phyloP scores from a whole-genome alignment of 441 rosid genomes.

The Flueggea neowawraea region DNA sequence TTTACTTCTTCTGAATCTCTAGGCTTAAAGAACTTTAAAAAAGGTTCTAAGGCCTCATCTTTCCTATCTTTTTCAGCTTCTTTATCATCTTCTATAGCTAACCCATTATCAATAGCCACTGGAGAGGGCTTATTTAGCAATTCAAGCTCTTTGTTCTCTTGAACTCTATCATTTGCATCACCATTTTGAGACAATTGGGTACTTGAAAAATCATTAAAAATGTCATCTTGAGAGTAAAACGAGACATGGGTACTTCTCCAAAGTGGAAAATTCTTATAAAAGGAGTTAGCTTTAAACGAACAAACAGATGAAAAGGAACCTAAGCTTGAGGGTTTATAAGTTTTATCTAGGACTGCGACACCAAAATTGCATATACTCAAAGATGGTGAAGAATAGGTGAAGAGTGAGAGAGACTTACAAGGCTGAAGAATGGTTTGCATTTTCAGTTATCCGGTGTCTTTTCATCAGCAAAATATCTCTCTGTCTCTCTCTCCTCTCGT shows the following conservation, averaged over 20 bases:
- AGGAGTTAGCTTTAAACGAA: conserved; percentile 7
- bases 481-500: neutral
- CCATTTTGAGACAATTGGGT: conserved; percentile 31
- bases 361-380: conserved; percentile 11
- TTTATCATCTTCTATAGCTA: conserved; percentile 27
- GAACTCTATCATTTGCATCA: conserved; percentile 20
- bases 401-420: conserved; percentile 37
- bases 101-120: conserved; percentile 21
- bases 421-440: conserved; percentile 60
- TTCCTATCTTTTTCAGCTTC: conserved; percentile 25
- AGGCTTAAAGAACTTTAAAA: conserved; percentile 74
- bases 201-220: conserved; percentile 33
- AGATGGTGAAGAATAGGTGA: conserved; percentile 23
- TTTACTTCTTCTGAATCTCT: conserved; percentile 27
- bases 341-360: conserved; percentile 14
- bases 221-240: conserved; percentile 42
- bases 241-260: conserved; percentile 25
- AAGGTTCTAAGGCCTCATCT: conserved; percentile 76
- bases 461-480: conserved; percentile 16
- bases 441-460: conserved; percentile 35
- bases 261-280: conserved; percentile 20
- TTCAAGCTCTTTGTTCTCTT: conserved; percentile 55
- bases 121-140: conserved; percentile 70
- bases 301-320: conserved; percentile 10
- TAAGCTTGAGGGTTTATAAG: conserved; percentile 17